phyloP scores from a whole-genome alignment of 192 early-diverging fungal genomes.

The Backusella morwellensis region DNA sequence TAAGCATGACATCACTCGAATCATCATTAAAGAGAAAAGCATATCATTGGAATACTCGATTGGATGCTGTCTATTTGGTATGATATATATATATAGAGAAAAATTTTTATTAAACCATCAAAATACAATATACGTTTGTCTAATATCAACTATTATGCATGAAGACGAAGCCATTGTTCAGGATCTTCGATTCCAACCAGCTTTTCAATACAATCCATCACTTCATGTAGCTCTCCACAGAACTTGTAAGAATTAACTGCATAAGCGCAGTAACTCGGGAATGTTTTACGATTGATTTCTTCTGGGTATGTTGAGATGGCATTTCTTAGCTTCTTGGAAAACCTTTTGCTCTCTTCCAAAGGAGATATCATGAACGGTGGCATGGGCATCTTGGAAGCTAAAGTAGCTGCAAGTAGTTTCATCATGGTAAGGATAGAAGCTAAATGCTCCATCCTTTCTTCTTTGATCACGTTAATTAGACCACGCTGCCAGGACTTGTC shows the following conservation, averaged over 20 bases:
- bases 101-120: background rate
- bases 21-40: too few relatives aligned
- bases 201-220: slow-evolving; percentile 7
- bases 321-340: background rate
- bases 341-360: slow-evolving; percentile 5
- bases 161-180: slow-evolving; percentile 15
- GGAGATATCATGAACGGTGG: slow-evolving; percentile 28
- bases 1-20: too few relatives aligned
- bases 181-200: slow-evolving; percentile 26
- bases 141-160: background rate
- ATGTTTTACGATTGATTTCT: background rate
- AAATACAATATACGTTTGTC: background rate
- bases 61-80: background rate
- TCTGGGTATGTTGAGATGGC: background rate
- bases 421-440: slow-evolving; percentile 28
- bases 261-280: slow-evolving; percentile 19
- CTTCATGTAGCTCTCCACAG: slow-evolving; percentile 17
- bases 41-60: background rate
- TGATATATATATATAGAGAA: background rate
- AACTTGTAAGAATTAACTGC: slow-evolving; percentile 17
- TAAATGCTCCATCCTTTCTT: background rate
- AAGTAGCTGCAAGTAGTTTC: slow-evolving; percentile 23
- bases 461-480: background rate
- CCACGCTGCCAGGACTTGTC: background rate
- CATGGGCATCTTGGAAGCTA: slow-evolving; percentile 25